Conservation (phyloP, 305 asterid species). For the Solanum hybrid region DNA sequence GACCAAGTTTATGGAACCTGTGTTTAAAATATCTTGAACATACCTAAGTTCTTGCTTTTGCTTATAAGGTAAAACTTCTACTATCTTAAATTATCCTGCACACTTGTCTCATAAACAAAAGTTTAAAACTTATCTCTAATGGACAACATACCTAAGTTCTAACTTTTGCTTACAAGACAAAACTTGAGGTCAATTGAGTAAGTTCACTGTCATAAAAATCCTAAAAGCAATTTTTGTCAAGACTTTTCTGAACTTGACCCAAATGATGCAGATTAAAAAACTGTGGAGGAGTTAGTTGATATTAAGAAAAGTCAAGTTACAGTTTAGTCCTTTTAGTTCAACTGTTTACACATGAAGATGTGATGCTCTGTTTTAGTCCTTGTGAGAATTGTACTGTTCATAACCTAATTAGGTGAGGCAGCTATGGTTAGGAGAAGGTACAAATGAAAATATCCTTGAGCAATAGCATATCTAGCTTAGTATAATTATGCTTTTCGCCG, state of each 20-base stretch:
- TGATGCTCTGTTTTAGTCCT: background rate
- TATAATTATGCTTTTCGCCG: background rate
- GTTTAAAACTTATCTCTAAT: background rate
- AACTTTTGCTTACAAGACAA: background rate
- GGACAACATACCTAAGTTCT: background rate
- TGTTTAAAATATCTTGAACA: background rate
- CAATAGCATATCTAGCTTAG: background rate
- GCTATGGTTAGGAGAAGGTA: background rate
- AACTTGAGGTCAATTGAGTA: background rate
- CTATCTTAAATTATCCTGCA: background rate
- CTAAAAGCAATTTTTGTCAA: background rate
- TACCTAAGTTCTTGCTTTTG: background rate
- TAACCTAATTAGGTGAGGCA: background rate
- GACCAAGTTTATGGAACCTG: background rate
- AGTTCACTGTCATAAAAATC: background rate
- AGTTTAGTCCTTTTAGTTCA: background rate
- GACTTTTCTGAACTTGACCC: background rate
- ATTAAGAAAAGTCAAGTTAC: background rate
- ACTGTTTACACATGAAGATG: background rate
- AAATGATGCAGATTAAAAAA: background rate
- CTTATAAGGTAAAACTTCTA: background rate
- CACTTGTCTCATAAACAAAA: background rate
- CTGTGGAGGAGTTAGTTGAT: background rate
- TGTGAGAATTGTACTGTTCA: background rate
- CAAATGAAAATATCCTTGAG: background rate